Conservation (phyloP, 139 green algal genomes). For the Chlorella sp. region DNA sequence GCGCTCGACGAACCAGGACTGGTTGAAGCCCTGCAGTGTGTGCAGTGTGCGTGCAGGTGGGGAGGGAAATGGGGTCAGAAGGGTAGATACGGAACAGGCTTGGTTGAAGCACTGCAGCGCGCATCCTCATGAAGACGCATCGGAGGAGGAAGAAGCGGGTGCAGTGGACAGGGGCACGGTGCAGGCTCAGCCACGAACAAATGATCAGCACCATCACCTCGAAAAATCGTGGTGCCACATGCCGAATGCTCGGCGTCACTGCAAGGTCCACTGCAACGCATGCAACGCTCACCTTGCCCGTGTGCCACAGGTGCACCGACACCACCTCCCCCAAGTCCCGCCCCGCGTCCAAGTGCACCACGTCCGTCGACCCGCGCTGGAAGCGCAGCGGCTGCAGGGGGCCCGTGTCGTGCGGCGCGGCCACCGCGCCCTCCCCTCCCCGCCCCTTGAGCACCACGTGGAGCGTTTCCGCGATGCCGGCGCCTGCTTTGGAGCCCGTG, state of each 20-base stretch:
- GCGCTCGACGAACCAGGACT: slow-evolving; percentile 25
- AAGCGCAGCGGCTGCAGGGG: slow-evolving; percentile 8
- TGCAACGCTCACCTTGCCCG: slow-evolving; percentile 14
- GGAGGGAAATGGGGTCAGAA: too few relatives aligned
- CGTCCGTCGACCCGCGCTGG: neutral
- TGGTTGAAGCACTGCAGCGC: too few relatives aligned
- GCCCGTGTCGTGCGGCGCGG: neutral
- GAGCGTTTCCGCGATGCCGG: neutral
- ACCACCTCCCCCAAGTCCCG: slow-evolving; percentile 26
- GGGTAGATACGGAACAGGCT: too few relatives aligned
- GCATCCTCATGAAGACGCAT: too few relatives aligned
- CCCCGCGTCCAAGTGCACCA: slow-evolving; percentile 14
- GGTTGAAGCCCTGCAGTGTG: slow-evolving; percentile 9
- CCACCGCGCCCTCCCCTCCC: neutral
- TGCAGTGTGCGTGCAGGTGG: neutral
- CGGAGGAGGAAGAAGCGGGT: too few relatives aligned
- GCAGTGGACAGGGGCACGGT: too few relatives aligned
- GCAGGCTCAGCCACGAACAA: too few relatives aligned
- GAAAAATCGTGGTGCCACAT: too few relatives aligned
- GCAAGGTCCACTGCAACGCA: too few relatives aligned
- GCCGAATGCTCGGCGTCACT: too few relatives aligned
- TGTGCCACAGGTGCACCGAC: slow-evolving; percentile 20
- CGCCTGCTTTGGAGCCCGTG: slow-evolving; percentile 6
- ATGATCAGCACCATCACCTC: too few relatives aligned
- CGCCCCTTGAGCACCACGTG: neutral